Evolutionary conservation across 2,329 filamentous ascomycete genomes (phyloP), one percentile per base, ranked within the genome.

Genomic region (Claviceps fusiformis): DNA sequence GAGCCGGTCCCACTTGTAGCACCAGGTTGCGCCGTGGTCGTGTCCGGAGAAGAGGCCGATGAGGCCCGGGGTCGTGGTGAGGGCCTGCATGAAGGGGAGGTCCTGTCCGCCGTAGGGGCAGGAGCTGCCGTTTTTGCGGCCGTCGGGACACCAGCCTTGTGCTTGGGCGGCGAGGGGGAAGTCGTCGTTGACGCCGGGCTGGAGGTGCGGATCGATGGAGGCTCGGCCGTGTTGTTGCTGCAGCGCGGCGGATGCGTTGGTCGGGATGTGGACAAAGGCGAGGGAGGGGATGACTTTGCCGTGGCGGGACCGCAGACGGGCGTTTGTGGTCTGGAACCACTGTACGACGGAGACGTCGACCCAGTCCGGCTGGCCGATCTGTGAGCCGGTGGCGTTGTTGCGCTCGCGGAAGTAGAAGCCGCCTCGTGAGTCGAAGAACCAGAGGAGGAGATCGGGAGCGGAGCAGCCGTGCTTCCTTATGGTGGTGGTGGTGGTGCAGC

Each of bases 391-490:
- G 15, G 64, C 52, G 53, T 70, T 54, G 53, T 70, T 54, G 48
- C 59, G 61, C 58, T 68, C 61, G 56, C 75, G 74, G 60, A 75
- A 80, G 51, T 72, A 70, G 53, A 71, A 71, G 8, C 82, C 82
- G 41, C 83, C 83, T 17, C 78, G 73, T 55, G 75, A 79, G 62
- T 89, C 86, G 61, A 89, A 87, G 68, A 88, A 88, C 82, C 84
- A 89, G 1, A 89, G 70, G 0, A 89, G 62, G 37, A 76, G 59
- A 50, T 69, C 68, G 0, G 74, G 73, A 1, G 60, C 56, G 55
- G 24, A 24, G 24, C 73, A 75, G 3, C 56, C 55, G 13, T 57
- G 55, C 3, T 61, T 55, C 8, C 24, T 24, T 24, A 4, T 48
- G 17, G 8, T 11, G 9, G 7, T 33, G 9, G 10, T 6, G 27